Base-by-base conservation (phyloP, 352 stramenopile genomes). In the Globisporangium apiculatum region DNA sequence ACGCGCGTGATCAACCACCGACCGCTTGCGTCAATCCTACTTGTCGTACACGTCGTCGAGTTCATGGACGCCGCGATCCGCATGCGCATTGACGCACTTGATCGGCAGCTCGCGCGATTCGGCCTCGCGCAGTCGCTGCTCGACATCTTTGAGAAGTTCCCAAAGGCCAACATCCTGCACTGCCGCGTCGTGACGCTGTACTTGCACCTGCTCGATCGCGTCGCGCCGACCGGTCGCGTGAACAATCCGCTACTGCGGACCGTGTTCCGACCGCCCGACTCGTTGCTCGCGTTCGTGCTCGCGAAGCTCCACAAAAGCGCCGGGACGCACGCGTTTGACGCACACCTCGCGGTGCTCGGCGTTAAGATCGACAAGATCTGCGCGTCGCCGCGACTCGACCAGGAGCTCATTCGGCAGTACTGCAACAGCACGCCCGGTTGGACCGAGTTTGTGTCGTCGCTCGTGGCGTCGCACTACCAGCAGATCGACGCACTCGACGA, bases 281-380 rank as follows among this genome's bases (percentile, higher is more conserved):
- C 79, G 1, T 69, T 91, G 17, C 60, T 89, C 48, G 69, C 73
- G 31, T 89, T 87, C 31, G 87, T 91, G 53, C 67, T 87, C 61
- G 66, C 71, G 38, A 89, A 89, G 53, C 49, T 91, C 11, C 54
- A 85, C 53, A 58, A 71, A 10, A 89, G 72, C 40, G 58, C 61
- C 7, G 69, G 68, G 17, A 69, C 62, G 7, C 81, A 87, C 47
- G 69, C 72, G 10, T 91, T 88, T 48, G 81, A 89, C 40, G 73
- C 79, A 10, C 81, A 91, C 62, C 57, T 91, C 36, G 73, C 81
- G 14, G 87, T 91, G 42, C 69, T 91, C 43, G 81, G 79, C 2
- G 79, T 91, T 4, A 89, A 89, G 40, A 89, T 91, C 56, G 76
- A 86, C 55, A 88, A 87, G 58, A 87, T 89, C 51, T 89, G 81